Conservation (phyloP, 768 basidiomycete genomes). For the Rhizopogon vinicolor region DNA sequence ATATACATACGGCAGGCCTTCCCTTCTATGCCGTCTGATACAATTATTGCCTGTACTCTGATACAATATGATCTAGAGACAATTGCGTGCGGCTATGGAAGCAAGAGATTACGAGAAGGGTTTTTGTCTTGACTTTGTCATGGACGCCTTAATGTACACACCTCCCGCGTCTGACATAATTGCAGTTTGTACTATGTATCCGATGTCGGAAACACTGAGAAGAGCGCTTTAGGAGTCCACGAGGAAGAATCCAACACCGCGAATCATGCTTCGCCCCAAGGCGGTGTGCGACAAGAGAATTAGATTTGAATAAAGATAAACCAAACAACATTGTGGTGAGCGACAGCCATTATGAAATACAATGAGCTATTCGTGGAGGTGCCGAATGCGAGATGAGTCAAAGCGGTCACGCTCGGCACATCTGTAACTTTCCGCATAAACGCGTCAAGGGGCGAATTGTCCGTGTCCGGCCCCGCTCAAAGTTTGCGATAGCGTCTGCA, state of each 20-base stretch:
- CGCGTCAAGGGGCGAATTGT: conserved; percentile 36
- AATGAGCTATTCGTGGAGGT: not conserved
- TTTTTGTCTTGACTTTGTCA: not conserved
- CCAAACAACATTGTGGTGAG: not conserved
- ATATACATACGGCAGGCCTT: not conserved
- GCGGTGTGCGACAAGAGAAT: not conserved
- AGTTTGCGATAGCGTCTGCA: conserved; percentile 34
- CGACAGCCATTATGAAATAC: conserved; percentile 5
- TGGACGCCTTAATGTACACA: too few species aligned
- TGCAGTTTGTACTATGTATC: not conserved
- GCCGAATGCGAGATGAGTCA: not conserved
- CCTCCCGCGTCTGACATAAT: not conserved
- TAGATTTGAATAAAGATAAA: conserved; percentile 10
- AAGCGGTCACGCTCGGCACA: conserved; percentile 8
- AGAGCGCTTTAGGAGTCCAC: not conserved
- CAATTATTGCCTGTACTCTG: not conserved
- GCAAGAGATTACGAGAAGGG: not conserved
- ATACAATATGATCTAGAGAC: not conserved
- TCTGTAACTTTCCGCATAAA: conserved; percentile 20
- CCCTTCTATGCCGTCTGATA: not conserved
- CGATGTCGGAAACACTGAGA: not conserved
- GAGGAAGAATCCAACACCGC: too few species aligned
- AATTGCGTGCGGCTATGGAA: not conserved
- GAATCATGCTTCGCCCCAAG: not conserved
- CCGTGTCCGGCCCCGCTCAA: conserved; percentile 35